A percentile compares a stretch with the other conserved stretches of the same genome.
Conservation (phyloP, 2,329 filamentous ascomycete genomes). For the Penicillium sp. region DNA sequence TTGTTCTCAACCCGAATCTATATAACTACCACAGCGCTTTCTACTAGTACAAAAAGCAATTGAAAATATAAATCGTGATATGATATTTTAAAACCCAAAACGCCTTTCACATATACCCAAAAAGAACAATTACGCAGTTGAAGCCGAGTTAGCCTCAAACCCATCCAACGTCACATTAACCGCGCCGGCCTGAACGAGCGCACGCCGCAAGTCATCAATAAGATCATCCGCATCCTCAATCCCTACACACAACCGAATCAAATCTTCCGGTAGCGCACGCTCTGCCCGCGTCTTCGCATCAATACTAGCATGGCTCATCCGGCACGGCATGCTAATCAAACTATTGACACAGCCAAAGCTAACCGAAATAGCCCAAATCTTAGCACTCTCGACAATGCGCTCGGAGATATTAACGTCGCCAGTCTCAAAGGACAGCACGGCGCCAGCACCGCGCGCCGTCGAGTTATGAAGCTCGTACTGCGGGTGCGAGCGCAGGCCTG, state of each 20-base stretch:
- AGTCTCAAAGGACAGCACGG: slow-evolving; percentile 93
- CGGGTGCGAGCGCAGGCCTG: slow-evolving; percentile 87
- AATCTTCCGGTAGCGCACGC: slow-evolving; percentile 90
- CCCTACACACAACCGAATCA: slow-evolving; percentile 90
- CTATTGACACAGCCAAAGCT: slow-evolving; percentile 98
- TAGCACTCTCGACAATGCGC: slow-evolving; percentile 87
- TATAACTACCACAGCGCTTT: neutral
- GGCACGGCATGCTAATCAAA: slow-evolving; percentile 97
- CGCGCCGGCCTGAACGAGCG: slow-evolving; percentile 89
- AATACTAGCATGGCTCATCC: slow-evolving; percentile 98
- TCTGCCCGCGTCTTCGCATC: slow-evolving; percentile 88
- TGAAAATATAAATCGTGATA: slow-evolving; percentile 1
- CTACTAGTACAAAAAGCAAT: neutral
- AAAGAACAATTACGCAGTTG: slow-evolving; percentile 4
- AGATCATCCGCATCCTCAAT: slow-evolving; percentile 91
- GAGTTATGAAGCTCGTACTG: slow-evolving; percentile 96
- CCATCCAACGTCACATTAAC: slow-evolving; percentile 81
- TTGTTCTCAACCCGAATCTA: neutral
- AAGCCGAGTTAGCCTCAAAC: slow-evolving; percentile 58
- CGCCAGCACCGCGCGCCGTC: slow-evolving; percentile 89
- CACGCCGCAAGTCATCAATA: slow-evolving; percentile 85
- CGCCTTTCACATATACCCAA: slow-evolving; percentile 12
- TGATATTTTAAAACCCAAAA: slow-evolving; percentile 14
- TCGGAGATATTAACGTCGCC: slow-evolving; percentile 79
- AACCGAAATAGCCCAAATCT: slow-evolving; percentile 91